Base-by-base conservation (phyloP, 2,329 filamentous ascomycete species). In the Helminthosporium solani region DNA sequence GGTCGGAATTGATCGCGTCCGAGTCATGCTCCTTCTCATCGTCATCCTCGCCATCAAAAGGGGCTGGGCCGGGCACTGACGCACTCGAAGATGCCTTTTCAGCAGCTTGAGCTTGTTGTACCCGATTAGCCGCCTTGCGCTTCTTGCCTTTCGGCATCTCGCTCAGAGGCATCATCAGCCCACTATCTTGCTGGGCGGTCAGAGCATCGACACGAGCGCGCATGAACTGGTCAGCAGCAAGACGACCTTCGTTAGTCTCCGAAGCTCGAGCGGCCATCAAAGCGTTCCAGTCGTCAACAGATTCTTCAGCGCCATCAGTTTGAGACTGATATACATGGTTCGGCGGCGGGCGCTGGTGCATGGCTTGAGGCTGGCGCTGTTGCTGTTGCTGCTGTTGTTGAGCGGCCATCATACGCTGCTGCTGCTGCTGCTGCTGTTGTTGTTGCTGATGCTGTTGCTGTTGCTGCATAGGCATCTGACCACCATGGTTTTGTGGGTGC, bases 1-100 rank as follows among this genome's bases (percentile, higher is more conserved):
- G 83, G 62, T 99, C 94, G 0, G 94, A 97, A 71, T 99, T 99
- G 74, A 99, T 99, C 1, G 92, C 94, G 68, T 96, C 92, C 54
- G 96, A 91, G 11, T 73, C 69, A 36, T 71, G 70, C 33, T 77
- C 72, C 12, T 73, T 66, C 35, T 81, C 82, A 35, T 83, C 82
- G 5, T 81, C 76, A 18, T 83, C 82, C 18, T 68, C 67, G 3
- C 85, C 87, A 57, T 83, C 80, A 23, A 78, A 67, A 45, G 76
- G 74, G 28, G 73, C 67, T 11, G 75, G 69, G 9, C 46, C 52
- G 19, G 60, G 54, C 19, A 49, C 40, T 15, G 47, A 40, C n/a
- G 54, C 34, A 18, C 40, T 44, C 33, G 54, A 54, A 14, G 56
- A 56, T 33, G 60, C 60, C 33, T 54, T 53, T 37, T 63, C 62